Base-by-base conservation (phyloP, 1,139 yeast species). In the Arxiozyma bovina region DNA sequence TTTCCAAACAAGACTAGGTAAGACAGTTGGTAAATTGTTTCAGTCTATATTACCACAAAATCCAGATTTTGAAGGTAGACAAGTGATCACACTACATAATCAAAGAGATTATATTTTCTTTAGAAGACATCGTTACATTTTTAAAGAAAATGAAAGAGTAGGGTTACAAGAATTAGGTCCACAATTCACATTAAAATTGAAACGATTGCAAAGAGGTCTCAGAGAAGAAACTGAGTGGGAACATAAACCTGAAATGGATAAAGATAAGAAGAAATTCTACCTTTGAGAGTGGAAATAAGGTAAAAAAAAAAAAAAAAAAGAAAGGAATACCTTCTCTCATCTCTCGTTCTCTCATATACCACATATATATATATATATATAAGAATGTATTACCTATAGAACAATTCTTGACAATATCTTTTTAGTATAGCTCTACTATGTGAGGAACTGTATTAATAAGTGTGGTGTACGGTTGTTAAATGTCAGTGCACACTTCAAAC, bases 161-260 rank as follows among this genome's bases (percentile, higher is more conserved):
- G 98, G 99, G 6, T 74, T 93, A 53, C 99, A 93, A 67, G 99
- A 94, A 67, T 75, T 93, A 51, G 99, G 99, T 0, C 99, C 99
- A 0, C 96, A 91, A 70, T 94, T 93, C 70, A 94, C 99, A 0
- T 73, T 93, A 67, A 85, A 87, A 67, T 75, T 94, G 61, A 80
- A 96, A 69, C 78, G 98, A 66, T 76, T 94, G 58, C 98, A 91
- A 70, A 85, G 83, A 74, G 99, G 98, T 50, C 79, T 93, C 64
- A 83, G 84, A 66, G 96, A 89, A 60, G 98, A 93, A 64, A 78
- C 88, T 38, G 96, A 89, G 66, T 93, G 98, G 97, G 97, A 93
- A 72, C 96, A 90, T 73, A 82, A 88, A 63, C 85, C 97, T 17
- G 96, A 87, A 61, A 91, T 93, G 97, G 98, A 93, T 71, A 84